Conservation (phyloP, 345 rosid species). For the Eucalyptus albens region DNA sequence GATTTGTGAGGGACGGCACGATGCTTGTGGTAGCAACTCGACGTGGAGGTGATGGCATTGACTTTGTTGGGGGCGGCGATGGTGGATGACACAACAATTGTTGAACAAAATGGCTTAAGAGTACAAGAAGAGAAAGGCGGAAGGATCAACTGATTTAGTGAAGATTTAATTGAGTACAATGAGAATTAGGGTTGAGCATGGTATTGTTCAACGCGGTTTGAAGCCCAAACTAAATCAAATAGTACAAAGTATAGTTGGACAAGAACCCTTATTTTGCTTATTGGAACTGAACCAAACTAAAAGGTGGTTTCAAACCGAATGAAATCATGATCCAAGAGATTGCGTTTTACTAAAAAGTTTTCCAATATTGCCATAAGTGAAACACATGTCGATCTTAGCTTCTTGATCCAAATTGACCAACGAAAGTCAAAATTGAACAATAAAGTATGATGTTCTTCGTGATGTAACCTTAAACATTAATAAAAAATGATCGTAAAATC, state of each 20-base stretch:
- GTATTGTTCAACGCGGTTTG: not conserved
- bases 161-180: not conserved
- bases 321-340: not conserved
- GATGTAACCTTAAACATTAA: not conserved
- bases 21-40: not conserved
- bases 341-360: not conserved
- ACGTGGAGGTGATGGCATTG: not conserved
- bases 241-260: not conserved
- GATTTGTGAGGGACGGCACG: not conserved
- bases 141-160: not conserved
- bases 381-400: not conserved
- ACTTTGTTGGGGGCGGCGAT: not conserved
- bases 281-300: not conserved
- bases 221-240: not conserved
- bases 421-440: not conserved
- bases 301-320: not conserved
- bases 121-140: not conserved
- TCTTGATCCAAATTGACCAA: not conserved
- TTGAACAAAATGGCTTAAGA: not conserved
- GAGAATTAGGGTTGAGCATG: not conserved
- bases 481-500: not conserved
- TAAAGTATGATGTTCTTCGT: not conserved
- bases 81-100: not conserved
- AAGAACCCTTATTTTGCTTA: not conserved
- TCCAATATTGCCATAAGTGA: not conserved